Base-by-base conservation (phyloP, 1,284 basidiomycete genomes). In the Cutaneotrichosporon sp. region DNA sequence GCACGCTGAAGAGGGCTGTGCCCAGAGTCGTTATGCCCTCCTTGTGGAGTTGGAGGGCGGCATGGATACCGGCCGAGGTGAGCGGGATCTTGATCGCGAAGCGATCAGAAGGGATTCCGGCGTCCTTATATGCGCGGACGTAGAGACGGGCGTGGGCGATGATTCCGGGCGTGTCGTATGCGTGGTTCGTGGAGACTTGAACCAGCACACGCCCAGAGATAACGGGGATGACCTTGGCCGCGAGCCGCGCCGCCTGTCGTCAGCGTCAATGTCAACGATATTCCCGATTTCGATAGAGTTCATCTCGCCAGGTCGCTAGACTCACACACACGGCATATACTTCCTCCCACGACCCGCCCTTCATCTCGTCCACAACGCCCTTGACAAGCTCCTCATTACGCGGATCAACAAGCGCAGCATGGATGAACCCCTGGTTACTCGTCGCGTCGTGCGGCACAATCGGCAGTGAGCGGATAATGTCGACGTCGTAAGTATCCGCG, bases 51-150 rank as follows among this genome's bases (percentile, higher is more conserved):
- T 49, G 26, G 47, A 42, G 62, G 36, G 75, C 72, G 8, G 77
- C 77, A 8, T 63, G 64, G 52, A 79, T 69, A 5, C 75, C 76
- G 0, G 75, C 68, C 8, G 68, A 65, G 2, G 74, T 79, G 22
- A 66, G 61, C 22, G 76, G 72, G 56, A 79, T 72, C 72, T 79
- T 79, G 73, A 79, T 73, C 62, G 71, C 73, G 63, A 71, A 71
- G 6, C 74, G 70, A 26, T 73, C 70, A 40, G 56, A 58, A 13
- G 61, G 11, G 51, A 72, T 69, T 10, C 70, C 69, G 14, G 62
- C 68, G 3, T 61, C 65, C n/a, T 67, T 67, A 53, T 60, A 70
- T 1, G 69, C 66, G 1, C 26, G 18, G 7, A 53, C 64, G 46
- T 68, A 69, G 3, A 40, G 49, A 8, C 63, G 53, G 10, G 69